Percentiles rank a stretch among this genome's conserved stretches.
Evolutionary conservation across 1,139 yeast species (phyloP).

Genomic region (Magnusiomyces suaveolens): DNA sequence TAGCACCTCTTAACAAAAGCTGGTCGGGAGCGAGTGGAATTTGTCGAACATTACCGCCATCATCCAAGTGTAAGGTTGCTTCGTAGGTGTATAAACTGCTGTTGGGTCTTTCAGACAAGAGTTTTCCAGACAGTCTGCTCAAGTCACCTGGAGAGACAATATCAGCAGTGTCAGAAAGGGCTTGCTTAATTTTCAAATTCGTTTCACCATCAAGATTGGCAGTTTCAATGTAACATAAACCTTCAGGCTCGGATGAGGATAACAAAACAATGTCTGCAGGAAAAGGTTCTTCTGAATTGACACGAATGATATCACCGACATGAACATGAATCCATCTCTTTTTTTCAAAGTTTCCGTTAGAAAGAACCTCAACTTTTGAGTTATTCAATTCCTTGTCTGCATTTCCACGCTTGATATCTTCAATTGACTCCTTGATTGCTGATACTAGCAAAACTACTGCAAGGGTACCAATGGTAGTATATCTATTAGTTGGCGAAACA

Average conservation of each 20-base stretch:
- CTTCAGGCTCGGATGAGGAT: constrained; percentile 95
- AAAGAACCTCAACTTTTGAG: constrained; percentile 64
- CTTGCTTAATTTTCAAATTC: constrained; percentile 86
- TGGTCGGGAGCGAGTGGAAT: constrained; percentile 85
- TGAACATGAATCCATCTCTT: constrained; percentile 80
- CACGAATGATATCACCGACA: constrained; percentile 86
- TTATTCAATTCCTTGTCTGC: constrained; percentile 87
- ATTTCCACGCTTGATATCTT: constrained; percentile 77
- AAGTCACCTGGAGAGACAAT: constrained; percentile 62
- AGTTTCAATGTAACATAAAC: constrained; percentile 92
- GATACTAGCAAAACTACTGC: constrained; percentile 77
- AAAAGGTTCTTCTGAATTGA: constrained; percentile 78
- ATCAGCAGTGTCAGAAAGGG: constrained; percentile 65
- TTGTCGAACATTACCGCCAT: constrained; percentile 34
- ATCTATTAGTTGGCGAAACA: constrained; percentile 93
- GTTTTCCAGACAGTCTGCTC: constrained; percentile 43
- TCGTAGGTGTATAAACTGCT: constrained; percentile 91
- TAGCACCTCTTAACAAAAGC: constrained; percentile 86
- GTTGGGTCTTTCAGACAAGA: constrained; percentile 86
- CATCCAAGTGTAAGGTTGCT: constrained; percentile 59
- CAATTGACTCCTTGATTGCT: constrained; percentile 82
- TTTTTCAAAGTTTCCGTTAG: constrained; percentile 53
- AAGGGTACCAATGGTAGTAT: constrained; percentile 88
- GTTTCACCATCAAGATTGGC: constrained; percentile 98
- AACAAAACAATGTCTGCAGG: constrained; percentile 87